Evolutionary conservation across 306 rosid genomes (phyloP), one percentile per base, ranked within the genome.

Genomic region (Abrus precatorius): DNA sequence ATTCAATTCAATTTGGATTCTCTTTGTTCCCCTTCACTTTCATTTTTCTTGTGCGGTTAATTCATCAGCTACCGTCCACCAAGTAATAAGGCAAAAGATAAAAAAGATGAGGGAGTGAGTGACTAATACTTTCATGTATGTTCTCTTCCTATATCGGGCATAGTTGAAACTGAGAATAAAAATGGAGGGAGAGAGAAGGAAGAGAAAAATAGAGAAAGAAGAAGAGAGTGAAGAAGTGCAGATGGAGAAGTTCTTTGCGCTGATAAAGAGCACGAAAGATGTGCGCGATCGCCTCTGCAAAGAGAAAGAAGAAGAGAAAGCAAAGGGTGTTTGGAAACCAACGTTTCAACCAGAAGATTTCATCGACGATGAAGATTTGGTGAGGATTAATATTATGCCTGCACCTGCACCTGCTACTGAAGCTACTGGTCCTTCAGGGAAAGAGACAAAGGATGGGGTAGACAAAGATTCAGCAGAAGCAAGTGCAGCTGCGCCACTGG

Each of bases 331-430:
- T 53, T 91, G 97, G 97, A 87, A 87, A 50, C 97, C 92, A 4
- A 73, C 78, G 43, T 93, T 93, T 61, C 82, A 82, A 68, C 86
- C 88, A 9, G 91, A 88, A 65, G 97, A 93, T 84, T 91, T 93
- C 87, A 62, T 86, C 27, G 84, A 79, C 8, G 74, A 52, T 65
- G 5, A 48, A 65, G 68, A 72, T 0, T 47, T 76, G 36, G 54
- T 7, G 4, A 56, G 45, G 56, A 75, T 47, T 72, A 30, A 32
- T 12, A 11, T 14, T 44, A 40, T 56, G 1, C 73, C 9, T 43
- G 62, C 14, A 36, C 54, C 78, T 14, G 20, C 33, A 10, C 20
- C 20, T 20, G 20, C 20, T 20, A 20, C 20, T 20, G 20, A 20
- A 20, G 20, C 20, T 20, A 32, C 65, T 1, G 88, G 59, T 13